A percentile compares a stretch with the other conserved stretches of the same genome.
These are phyloP conservation scores for Irineochytrium annulatum DNA, from an alignment of 192 early-diverging fungal species.

Conservation along the genomic window DNA sequence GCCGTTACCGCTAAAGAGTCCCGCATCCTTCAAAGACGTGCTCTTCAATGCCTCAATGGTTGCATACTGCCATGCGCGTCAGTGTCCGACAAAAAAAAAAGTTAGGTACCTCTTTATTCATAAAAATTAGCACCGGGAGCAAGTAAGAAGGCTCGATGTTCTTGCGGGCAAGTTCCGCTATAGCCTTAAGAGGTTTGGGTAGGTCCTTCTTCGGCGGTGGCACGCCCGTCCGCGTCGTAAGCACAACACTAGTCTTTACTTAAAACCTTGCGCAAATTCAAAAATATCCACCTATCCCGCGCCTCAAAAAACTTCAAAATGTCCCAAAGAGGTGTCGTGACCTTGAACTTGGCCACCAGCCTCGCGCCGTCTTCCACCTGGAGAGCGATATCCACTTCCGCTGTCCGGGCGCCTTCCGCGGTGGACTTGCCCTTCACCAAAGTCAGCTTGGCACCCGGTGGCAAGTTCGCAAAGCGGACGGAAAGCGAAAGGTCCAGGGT, in stretches of 20 bases:
- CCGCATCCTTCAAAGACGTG: slow-evolving; percentile 67
- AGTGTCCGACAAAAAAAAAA: neutral
- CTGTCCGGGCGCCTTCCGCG: neutral
- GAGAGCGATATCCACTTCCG: slow-evolving; percentile 59
- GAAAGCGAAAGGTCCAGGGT: slow-evolving; percentile 67
- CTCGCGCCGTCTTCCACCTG: slow-evolving; percentile 69
- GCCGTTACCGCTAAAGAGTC: slow-evolving; percentile 62
- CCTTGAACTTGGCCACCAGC: slow-evolving; percentile 57
- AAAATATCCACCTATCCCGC: slow-evolving; percentile 1
- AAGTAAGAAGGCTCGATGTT: slow-evolving; percentile 35
- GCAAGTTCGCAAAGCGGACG: slow-evolving; percentile 77
- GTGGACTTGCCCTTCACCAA: slow-evolving; percentile 34
- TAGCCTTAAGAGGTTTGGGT: slow-evolving; percentile 18
- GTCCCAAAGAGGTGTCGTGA: slow-evolving; percentile 66
- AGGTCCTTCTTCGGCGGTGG: slow-evolving; percentile 16
- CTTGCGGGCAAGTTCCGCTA: slow-evolving; percentile 2
- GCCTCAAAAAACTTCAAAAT: slow-evolving; percentile 57
- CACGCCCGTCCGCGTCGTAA: neutral
- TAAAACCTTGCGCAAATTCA: neutral
- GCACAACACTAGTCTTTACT: neutral
- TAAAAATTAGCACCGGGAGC: slow-evolving; percentile 58
- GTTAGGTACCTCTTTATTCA: slow-evolving; percentile 60
- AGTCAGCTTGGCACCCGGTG: slow-evolving; percentile 70
- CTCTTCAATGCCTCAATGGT: slow-evolving; percentile 54
- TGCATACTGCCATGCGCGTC: slow-evolving; percentile 42